phyloP scores from a whole-genome alignment of 148 eudicot genomes.

The Chenopodium berlandieri region DNA sequence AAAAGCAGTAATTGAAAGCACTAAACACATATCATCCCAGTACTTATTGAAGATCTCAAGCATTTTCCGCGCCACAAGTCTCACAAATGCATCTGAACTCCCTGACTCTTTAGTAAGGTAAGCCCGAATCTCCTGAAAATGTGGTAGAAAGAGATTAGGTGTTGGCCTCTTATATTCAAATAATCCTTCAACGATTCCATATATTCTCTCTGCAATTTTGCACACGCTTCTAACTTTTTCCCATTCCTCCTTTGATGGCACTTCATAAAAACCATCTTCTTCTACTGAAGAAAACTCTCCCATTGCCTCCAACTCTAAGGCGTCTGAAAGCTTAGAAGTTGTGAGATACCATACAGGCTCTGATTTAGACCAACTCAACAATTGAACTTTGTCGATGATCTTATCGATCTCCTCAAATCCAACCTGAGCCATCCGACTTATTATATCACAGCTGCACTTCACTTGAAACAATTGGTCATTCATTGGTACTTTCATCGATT shows the following conservation, averaged over 20 bases:
- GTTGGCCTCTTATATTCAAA: conserved; percentile 26
- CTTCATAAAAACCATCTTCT: too few species aligned
- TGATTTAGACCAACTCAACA: conserved; percentile 9
- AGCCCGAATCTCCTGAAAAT: conserved; percentile 30
- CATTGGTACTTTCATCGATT: conserved; percentile 2
- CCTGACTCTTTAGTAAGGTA: conserved; percentile 19
- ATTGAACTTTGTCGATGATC: conserved; percentile 19
- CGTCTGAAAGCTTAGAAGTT: conserved; percentile 9
- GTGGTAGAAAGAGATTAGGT: conserved; percentile 27
- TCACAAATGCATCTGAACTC: conserved; percentile 22
- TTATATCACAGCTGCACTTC: conserved; percentile 11
- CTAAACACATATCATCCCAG: conserved; percentile 25
- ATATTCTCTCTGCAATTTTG: conserved; percentile 20
- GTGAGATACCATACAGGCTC: conserved; percentile 29
- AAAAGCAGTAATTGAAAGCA: conserved; percentile 25
- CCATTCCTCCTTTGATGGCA: conserved; percentile 29
- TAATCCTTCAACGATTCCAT: conserved; percentile 14
- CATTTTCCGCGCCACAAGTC: conserved; percentile 24
- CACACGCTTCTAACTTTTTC: conserved; percentile 24
- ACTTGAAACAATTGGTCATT: conserved; percentile 33
- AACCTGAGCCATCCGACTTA: conserved; percentile 14
- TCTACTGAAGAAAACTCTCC: too few species aligned
- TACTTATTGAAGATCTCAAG: conserved; percentile 22
- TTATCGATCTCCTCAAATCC: conserved; percentile 17
- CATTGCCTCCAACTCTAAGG: background rate